Base-by-base conservation (phyloP, 164 flowering plant species). In the Magnolia changhungtana region DNA sequence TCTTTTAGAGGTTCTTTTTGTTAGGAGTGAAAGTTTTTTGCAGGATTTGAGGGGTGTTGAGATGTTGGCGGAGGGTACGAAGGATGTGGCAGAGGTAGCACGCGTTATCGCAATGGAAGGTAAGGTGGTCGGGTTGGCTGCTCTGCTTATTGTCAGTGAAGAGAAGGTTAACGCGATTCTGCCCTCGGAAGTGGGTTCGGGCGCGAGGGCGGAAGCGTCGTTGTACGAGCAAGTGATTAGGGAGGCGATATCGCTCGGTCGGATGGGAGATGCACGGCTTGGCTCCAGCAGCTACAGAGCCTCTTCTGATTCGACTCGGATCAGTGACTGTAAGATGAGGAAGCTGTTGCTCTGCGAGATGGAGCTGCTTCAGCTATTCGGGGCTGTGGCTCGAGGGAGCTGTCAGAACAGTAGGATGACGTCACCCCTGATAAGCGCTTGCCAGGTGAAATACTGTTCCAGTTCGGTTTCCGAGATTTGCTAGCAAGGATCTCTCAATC, bases 321-420 rank as follows among this genome's bases (percentile, higher is more conserved):
- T 11, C 37, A 65, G 27, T 13, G 24, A 4, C 4, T 37, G 29
- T 23, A 72, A 70, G 84, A 84, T 75, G 51, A 80, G 92, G 81
- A 84, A 79, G 77, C 80, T 81, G 4, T 68, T 89, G 76, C 83
- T 89, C 8, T 45, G 78, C 51, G 90, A 84, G 84, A 85, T 88
- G 21, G 90, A 89, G 81, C 76, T 89, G 79, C 89, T 87, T 21
- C 92, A 85, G 81, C 80, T 85, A 63, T 88, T 85, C 63, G 89
- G 84, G 1, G 89, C 87, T 50, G 77, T 63, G 16, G 73, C 76
- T 67, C 76, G 59, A 13, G 76, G 59, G 19, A 67, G 66, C 61
- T 59, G 31, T 77, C 63, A 69, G 16, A 85, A 85, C 52, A 79
- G 73, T 72, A 84, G 76, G 81, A 75, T 67, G 58, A 66, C 50